Base-by-base conservation (phyloP, 2,329 filamentous ascomycete species). In the Graphiopsis chlorocephala region DNA sequence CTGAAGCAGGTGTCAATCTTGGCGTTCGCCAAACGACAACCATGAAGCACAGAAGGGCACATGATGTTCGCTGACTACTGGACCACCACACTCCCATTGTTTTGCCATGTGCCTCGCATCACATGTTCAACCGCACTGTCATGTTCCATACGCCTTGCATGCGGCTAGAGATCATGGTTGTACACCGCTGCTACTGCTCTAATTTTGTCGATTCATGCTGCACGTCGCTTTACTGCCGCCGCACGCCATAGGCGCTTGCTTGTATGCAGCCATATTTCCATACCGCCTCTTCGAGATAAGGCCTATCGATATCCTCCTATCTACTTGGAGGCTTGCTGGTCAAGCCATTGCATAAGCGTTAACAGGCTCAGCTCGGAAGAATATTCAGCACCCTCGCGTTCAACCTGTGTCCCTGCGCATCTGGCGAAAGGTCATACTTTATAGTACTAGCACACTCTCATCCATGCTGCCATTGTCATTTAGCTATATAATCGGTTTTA, bases 71-170 rank as follows among this genome's bases (percentile, higher is more conserved):
- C 53, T 56, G 53, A 56, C 53, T 26, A 12, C 12, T 33, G 28
- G 31, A 56, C 53, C n/a, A 35, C 29, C 17, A 35, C 20, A 25
- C n/a, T 56, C n/a, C 47, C 31, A 56, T 56, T 56, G 53, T 56
- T 56, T 11, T 25, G n/a, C 53, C 53, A 56, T 56, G 53, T 56
- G 53, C 28, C n/a, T 33, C 29, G 31, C n/a, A 56, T 56, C 53
- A 56, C 53, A 56, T 56, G 53, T 38, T 26, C 53, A 25, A 33
- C 53, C 53, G 29, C 29, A 56, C 28, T 35, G 31, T 38, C 53
- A 38, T 31, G 20, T 15, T 15, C n/a, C 12, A 56, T 26, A 31
- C 53, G 29, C 28, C 53, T 25, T 56, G 53, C 53, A 56, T 56
- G 31, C 20, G 20, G 31, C 53, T 33, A 25, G 53, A 56, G 53